These are phyloP conservation scores for Eutrema salsugineum DNA, from an alignment of 441 rosid species.

Conservation along the genomic window DNA sequence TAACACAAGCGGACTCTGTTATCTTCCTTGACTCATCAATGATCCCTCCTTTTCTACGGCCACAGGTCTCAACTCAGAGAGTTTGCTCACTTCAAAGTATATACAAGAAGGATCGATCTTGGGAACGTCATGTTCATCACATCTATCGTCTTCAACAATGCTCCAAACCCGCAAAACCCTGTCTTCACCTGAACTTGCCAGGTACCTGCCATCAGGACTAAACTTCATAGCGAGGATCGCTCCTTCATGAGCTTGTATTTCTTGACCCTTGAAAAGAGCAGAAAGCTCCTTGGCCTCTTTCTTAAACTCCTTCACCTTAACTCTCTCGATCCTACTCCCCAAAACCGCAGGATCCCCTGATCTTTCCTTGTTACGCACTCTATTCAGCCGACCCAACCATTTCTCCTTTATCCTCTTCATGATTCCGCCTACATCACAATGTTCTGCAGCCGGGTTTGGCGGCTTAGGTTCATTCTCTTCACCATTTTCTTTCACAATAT, in stretches of 20 bases:
- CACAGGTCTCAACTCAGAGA: constrained; percentile 58
- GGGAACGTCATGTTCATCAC: constrained; percentile 50
- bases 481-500: background rate
- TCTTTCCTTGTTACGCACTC: constrained; percentile 31
- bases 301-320: constrained; percentile 53
- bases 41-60: constrained; percentile 47
- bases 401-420: constrained; percentile 45
- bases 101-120: constrained; percentile 63
- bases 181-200: constrained; percentile 73
- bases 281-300: constrained; percentile 62
- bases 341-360: background rate
- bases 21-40: constrained; percentile 47
- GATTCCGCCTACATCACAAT: constrained; percentile 20
- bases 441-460: background rate
- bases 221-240: constrained; percentile 63
- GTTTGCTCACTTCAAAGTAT: constrained; percentile 63
- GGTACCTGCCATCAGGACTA: constrained; percentile 70
- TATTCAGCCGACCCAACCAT: constrained; percentile 63
- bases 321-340: constrained; percentile 45
- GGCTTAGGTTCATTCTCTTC: background rate
- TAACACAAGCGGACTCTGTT: constrained; percentile 73
- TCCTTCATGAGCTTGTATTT: constrained; percentile 64
- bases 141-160: constrained; percentile 59
- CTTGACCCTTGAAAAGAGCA: constrained; percentile 60
- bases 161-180: constrained; percentile 57